Evolutionary conservation across 805 yeast genomes (phyloP), one percentile per base, ranked within the genome.

Genomic region (Kazachstania viticola): DNA sequence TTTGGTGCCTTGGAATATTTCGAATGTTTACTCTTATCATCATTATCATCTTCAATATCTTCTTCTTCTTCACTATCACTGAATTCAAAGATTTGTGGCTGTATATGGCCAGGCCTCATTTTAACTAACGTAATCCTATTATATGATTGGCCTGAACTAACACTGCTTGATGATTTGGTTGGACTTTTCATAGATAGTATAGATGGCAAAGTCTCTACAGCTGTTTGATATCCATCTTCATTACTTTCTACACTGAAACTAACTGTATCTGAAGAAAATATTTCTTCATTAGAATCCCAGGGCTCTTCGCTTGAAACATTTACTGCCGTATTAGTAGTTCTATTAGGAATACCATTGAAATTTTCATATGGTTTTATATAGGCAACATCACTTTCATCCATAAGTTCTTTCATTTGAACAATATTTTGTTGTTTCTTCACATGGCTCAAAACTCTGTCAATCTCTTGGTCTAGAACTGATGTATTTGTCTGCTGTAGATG

Each of bases 381-480:
- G 12, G 16, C 12, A 3, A 17, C 34, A 3, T 14, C 9, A 15
- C 11, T 28, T 4, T 8, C 14, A 14, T 27, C 33, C 17, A 14
- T n/a, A n/a, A n/a, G n/a, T n/a, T n/a, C n/a, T n/a, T n/a, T n/a
- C 22, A 29, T 30, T 7, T 35, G 30, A 7, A 26, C 29, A 11
- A 29, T 32, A n/a, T 36, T 33, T n/a, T 27, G 33, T n/a, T 25
- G 29, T 16, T 36, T 36, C 9, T 28, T 28, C 7, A 42, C 32
- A 31, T 43, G 46, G 11, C 37, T 33, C 8, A 46, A 29, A 3
- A 46, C 44, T 25, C 47, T 35, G 21, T 45, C 45, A 12, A 47
- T 38, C 27, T 45, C 52, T 9, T 29, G 25, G 17, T 40, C 30
- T 12, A 47, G 35, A 3, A 30, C 32, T 9, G 26, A 18, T 4